Percentiles rank a stretch among this genome's conserved stretches.
Conservation (phyloP, 1,284 basidiomycete genomes). For the Ganoderma lucidum region DNA sequence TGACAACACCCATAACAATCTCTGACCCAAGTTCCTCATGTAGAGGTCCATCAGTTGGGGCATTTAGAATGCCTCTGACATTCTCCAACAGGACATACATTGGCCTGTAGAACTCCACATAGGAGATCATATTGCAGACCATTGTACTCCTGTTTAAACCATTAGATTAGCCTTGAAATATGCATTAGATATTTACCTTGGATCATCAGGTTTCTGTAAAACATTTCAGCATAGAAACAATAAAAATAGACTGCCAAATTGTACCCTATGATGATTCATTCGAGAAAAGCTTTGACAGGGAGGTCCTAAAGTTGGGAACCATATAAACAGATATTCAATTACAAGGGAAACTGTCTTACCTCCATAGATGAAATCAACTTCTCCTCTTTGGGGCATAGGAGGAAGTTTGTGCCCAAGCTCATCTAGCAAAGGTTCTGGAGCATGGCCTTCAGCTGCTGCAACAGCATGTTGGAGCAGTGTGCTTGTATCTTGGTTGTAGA, state of each 20-base stretch:
- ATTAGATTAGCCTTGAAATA: constrained; percentile 8
- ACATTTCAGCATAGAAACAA: constrained; percentile 7
- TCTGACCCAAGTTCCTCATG: constrained; percentile 35
- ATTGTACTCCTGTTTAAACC: constrained; percentile 58
- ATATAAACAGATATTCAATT: not conserved
- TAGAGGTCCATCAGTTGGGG: constrained; percentile 44
- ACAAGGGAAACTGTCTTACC: constrained; percentile 49
- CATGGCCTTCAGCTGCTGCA: constrained; percentile 50
- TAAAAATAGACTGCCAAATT: not conserved
- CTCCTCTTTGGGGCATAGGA: constrained; percentile 60
- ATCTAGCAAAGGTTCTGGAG: constrained; percentile 47
- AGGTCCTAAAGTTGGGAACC: constrained; percentile 53
- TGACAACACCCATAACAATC: constrained; percentile 66
- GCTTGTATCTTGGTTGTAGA: constrained; percentile 73
- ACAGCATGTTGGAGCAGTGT: constrained; percentile 65
- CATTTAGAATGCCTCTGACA: constrained; percentile 61
- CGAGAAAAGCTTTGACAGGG: constrained; percentile 75
- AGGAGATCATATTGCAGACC: constrained; percentile 75
- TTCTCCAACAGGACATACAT: constrained; percentile 75
- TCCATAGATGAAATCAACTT: constrained; percentile 76
- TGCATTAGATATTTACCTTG: constrained; percentile 47
- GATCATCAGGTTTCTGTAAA: constrained; percentile 62
- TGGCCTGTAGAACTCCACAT: constrained; percentile 72
- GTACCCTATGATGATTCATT: constrained; percentile 66
- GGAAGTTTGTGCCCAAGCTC: constrained; percentile 46